These are phyloP conservation scores for Scorias spongiosa DNA, from an alignment of 2,329 filamentous ascomycete species.

Conservation along the genomic window DNA sequence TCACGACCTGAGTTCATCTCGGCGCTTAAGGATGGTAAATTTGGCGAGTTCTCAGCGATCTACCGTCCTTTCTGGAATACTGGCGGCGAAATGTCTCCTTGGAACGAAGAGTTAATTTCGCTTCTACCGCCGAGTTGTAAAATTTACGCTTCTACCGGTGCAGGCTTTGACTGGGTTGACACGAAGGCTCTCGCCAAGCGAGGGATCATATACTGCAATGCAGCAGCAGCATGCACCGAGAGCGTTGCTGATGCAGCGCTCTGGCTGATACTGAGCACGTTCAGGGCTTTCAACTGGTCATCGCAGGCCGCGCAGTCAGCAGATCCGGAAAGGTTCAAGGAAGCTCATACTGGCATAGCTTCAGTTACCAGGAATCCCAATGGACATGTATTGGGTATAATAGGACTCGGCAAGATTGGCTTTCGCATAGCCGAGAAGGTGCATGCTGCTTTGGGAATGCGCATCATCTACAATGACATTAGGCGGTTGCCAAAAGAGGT, in stretches of 20 bases:
- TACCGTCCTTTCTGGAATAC: constrained; percentile 50
- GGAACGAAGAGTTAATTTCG: constrained; percentile 43
- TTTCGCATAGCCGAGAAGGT: constrained; percentile 42
- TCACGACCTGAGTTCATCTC: constrained; percentile 25
- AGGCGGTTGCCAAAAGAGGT: constrained; percentile 30
- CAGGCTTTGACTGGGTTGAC: constrained; percentile 50
- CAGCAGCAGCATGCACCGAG: constrained; percentile 53
- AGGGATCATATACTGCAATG: constrained; percentile 59
- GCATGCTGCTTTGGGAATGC: constrained; percentile 47
- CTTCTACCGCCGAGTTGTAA: constrained; percentile 38
- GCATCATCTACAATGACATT: constrained; percentile 48
- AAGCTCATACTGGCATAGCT: constrained; percentile 43
- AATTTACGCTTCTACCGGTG: constrained; percentile 45
- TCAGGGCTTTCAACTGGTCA: constrained; percentile 53
- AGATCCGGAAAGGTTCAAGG: constrained; percentile 32
- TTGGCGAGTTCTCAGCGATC: constrained; percentile 30
- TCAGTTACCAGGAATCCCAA: constrained; percentile 29
- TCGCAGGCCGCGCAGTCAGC: constrained; percentile 38
- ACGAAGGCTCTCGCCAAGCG: constrained; percentile 43
- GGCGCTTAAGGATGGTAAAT: constrained; percentile 23
- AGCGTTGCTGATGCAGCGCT: constrained; percentile 58
- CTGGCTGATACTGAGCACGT: constrained; percentile 52
- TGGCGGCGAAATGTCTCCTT: constrained; percentile 49
- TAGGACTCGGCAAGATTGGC: constrained; percentile 48
- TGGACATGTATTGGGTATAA: constrained; percentile 44